Conservation (phyloP, 495 filamentous ascomycete species). For the Penicillium coprophilum region DNA sequence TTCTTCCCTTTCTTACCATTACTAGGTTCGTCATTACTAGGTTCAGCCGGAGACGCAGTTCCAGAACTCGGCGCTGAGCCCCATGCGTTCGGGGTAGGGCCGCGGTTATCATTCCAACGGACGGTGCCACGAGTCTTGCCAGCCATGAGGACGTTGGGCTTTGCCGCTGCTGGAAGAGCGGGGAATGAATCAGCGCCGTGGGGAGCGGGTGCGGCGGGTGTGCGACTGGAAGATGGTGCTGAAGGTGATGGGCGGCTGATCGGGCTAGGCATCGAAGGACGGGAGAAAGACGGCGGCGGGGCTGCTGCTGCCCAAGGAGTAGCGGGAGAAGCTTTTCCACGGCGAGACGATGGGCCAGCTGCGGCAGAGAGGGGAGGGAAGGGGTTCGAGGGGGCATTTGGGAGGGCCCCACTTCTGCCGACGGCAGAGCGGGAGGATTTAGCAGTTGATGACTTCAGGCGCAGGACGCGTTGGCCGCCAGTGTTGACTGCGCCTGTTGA, state of each 20-base stretch:
- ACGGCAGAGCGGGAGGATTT: constrained; percentile 65
- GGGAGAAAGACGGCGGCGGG: constrained; percentile 30
- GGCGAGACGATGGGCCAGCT: constrained; percentile 36
- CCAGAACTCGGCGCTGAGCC: constrained; percentile 29
- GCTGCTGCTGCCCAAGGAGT: constrained; percentile 51
- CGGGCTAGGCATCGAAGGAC: constrained; percentile 33
- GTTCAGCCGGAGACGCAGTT: constrained; percentile 28
- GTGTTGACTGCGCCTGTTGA: constrained; percentile 39
- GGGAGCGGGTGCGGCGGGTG: constrained; percentile 2
- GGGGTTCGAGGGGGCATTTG: constrained; percentile 39
- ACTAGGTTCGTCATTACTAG: constrained; percentile 33
- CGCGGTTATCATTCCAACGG: constrained; percentile 59
- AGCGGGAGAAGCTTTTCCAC: constrained; percentile 33
- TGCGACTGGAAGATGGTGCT: constrained; percentile 23
- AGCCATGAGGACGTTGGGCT: constrained; percentile 76
- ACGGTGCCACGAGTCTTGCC: constrained; percentile 73
- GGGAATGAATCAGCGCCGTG: constrained; percentile 61
- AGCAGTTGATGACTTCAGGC: constrained; percentile 74
- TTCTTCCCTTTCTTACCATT: constrained; percentile 71
- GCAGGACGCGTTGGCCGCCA: constrained; percentile 59
- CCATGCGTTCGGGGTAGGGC: constrained; percentile 49
- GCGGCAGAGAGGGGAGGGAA: constrained; percentile 50
- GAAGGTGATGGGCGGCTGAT: constrained; percentile 22
- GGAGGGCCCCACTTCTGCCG: constrained; percentile 43
- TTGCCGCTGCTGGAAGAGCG: constrained; percentile 73